A percentile compares a stretch with the other conserved stretches of the same genome.
phyloP scores from a whole-genome alignment of 2,329 filamentous ascomycete genomes.

The Aspergillus puulaauensis region DNA sequence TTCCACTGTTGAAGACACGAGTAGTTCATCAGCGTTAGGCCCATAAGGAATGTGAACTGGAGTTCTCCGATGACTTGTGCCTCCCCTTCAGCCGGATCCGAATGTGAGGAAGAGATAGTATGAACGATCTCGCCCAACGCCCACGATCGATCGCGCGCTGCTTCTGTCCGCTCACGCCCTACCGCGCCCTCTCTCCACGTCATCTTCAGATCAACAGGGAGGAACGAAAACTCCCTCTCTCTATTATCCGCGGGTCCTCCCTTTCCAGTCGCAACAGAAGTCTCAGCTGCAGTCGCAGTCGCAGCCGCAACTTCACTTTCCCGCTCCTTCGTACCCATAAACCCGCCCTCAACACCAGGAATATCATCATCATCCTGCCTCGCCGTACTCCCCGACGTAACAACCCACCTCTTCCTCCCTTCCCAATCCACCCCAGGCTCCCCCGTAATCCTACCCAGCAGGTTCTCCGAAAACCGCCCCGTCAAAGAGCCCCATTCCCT shows the following conservation, averaged over 20 bases:
- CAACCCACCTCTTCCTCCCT: constrained; percentile 50
- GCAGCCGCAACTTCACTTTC: not conserved
- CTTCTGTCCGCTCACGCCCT: constrained; percentile 61
- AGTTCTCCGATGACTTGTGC: constrained; percentile 56
- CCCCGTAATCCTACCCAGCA: constrained; percentile 54
- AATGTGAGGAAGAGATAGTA: constrained; percentile 20
- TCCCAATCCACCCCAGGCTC: constrained; percentile 34
- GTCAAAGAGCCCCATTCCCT: constrained; percentile 57
- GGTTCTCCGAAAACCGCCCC: constrained; percentile 46
- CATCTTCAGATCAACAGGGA: constrained; percentile 60
- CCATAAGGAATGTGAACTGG: constrained; percentile 63
- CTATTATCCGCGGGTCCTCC: constrained; percentile 19
- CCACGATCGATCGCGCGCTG: constrained; percentile 63
- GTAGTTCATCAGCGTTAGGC: constrained; percentile 64
- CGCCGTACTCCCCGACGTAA: constrained; percentile 60
- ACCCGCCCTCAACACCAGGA: constrained; percentile 48
- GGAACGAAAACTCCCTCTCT: constrained; percentile 52
- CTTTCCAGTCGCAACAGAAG: not conserved
- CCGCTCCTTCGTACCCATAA: constrained; percentile 19
- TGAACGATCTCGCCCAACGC: constrained; percentile 55
- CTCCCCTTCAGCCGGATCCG: constrained; percentile 26
- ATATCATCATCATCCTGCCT: constrained; percentile 58
- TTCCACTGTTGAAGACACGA: constrained; percentile 68
- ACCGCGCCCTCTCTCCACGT: constrained; percentile 64
- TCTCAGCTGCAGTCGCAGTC: not conserved